Evolutionary conservation across 352 stramenopile genomes (phyloP), one percentile per base, ranked within the genome.

Genomic region (Thalassiosira hispida): DNA sequence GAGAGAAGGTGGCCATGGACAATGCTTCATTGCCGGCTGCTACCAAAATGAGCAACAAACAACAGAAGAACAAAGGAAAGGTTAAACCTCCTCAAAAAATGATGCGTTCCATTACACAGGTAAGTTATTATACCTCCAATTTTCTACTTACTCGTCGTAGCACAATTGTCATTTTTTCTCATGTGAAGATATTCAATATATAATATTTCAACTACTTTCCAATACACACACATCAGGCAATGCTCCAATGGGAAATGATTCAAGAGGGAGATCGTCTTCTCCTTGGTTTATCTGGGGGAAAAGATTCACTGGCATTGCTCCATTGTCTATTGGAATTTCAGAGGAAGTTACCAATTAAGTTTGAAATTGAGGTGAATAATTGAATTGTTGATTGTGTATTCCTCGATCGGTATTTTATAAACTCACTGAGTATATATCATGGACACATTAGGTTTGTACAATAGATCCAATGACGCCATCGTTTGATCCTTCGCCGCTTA

Each of bases 251-350:
- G 94, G 81, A 96, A 71, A 98, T 99, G 96, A 96, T 99, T 61
- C 83, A 98, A 79, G 94, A 98, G 52, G 97, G 97, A 16, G 97
- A 99, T 86, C 87, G 95, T 2, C 82, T 99, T 46, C 84, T 98
- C 27, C 87, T 99, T 6, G 97, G 97, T 12, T 87, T 99, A 5
- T 98, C 95, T 8, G 97, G 97, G 25, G 97, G 97, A 29, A 99
- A 99, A 86, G 97, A 99, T 82, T 98, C 95, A n/a, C 84, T 99
- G 20, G 97, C 88, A 64, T 88, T 99, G 66, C 86, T 99, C 40
- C 97, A 99, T 81, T 94, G 97, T 52, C 85, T 99, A 42, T 82
- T 99, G 14, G 90, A 95, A 64, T 95, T 98, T 74, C 93, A 99
- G 75, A 95, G 95, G 70, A 95, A 96, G 42, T 88, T 96, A 20